Base-by-base conservation (phyloP, 306 rosid genomes). In the Dryas alaskensis region DNA sequence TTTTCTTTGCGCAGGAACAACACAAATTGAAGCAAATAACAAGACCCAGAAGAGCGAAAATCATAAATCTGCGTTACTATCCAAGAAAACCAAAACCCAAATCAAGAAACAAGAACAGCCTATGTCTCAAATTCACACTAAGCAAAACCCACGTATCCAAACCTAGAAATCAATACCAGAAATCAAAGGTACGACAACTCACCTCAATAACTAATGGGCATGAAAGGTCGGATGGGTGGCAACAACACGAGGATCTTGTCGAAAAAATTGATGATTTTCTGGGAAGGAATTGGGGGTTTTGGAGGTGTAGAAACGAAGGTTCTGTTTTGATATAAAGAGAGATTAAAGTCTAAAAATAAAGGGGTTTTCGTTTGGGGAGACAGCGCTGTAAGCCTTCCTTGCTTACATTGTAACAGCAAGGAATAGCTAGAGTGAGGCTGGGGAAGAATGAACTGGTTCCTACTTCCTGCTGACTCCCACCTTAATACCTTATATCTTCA, bases 61-160 rank as follows among this genome's bases (percentile, higher is more conserved):
- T 75, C 65, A 72, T 59, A 72, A 72, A 79, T 55, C 83, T 79
- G 81, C 78, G 73, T 13, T 45, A 67, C 2, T 27, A 42, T 25
- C 27, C 60, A 52, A 44, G 7, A 59, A 8, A 50, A 48, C 51
- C 19, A 43, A 4, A 37, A 16, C 69, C 67, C 60, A 25, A 45
- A 72, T 71, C 59, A 60, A 62, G 25, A 67, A 17, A 46, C 53
- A 70, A 22, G 70, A 55, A 53, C 42, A 17, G 10, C 16, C 48
- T 12, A 31, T 8, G 16, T 40, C 48, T 61, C 62, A 48, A 40
- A 39, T 31, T 10, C 58, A 72, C 19, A 47, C 19, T 42, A 17
- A 25, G 44, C 3, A 43, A 67, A 11, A 55, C 48, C 59, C 46
- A 54, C 3, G 8, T 52, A 61, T 43, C 16, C 10, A 65, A 61